Base-by-base conservation (phyloP, 345 rosid species). In the Melaleuca alternifolia region DNA sequence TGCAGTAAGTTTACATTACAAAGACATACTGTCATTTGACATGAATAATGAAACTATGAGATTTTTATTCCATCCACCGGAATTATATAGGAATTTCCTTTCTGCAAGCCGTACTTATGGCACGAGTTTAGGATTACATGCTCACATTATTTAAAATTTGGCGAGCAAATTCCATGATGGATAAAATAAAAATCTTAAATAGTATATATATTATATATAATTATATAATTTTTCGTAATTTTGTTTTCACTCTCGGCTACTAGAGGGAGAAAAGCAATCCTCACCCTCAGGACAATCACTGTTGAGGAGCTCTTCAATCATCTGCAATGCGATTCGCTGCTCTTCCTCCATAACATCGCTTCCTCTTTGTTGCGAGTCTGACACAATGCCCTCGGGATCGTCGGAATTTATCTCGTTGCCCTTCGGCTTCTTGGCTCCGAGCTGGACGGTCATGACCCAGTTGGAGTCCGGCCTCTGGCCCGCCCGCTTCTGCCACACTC, bases 261-360 rank as follows among this genome's bases (percentile, higher is more conserved):
- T 71, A 5, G 79, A 71, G 79, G 20, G 46, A 18, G 79, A 71
- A 5, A 71, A 71, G 48, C 48, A 71, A 51, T 51, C 57, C 41
- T 51, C 44, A 50, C 56, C 84, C 26, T 54, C 52, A 14, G 89
- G 85, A 24, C 92, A 94, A 83, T 94, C 94, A 89, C 94, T 87
- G 84, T 95, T 95, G 28, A 97, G 98, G 85, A 97, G 93, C 89
- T 97, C 99, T 89, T 97, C 99, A 51, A 97, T 96, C 99, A 97
- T 97, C 87, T 97, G 98, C 93, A 96, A 65, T 44, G 99, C 98
- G 33, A 91, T 91, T 83, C 92, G 94, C 90, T 92, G 90, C 86
- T 93, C 95, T 87, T 92, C 94, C 54, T 90, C 90, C 90, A 89
- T 62, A 2, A 5, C 41, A 18, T 59, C 24, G 79, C 51, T 13